Percentiles rank a stretch among this genome's conserved stretches.
Evolutionary conservation across 2,329 filamentous ascomycete genomes (phyloP).

Genomic region (Phymatotrichopsis omnivora): DNA sequence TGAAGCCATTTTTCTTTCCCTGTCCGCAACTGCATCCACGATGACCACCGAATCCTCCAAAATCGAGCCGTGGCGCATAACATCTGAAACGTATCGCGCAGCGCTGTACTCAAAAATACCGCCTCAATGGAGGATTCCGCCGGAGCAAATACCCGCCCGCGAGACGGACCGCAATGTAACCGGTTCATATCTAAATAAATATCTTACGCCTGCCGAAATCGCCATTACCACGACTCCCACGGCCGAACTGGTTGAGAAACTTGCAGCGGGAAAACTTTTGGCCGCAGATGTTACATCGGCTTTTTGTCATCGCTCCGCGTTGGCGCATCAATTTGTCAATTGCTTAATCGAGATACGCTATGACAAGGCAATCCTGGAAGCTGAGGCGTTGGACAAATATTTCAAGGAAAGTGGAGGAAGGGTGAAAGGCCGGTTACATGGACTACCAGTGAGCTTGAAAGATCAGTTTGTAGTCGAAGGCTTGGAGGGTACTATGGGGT

Average conservation of each 20-base stretch:
- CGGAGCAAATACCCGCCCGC: too few species aligned
- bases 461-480: slow-evolving; percentile 43
- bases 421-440: slow-evolving; percentile 41
- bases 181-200: too few species aligned
- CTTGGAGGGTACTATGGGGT: slow-evolving; percentile 41
- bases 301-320: background rate
- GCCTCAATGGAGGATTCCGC: too few species aligned
- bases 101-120: too few species aligned
- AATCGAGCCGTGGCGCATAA: too few species aligned
- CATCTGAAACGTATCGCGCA: too few species aligned
- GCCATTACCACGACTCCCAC: background rate
- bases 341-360: slow-evolving; percentile 34
- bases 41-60: too few species aligned
- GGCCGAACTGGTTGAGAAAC: background rate
- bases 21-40: too few species aligned
- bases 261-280: background rate
- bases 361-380: slow-evolving; percentile 35
- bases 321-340: background rate
- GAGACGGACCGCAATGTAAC: too few species aligned
- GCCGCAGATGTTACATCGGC: background rate
- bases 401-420: slow-evolving; percentile 33
- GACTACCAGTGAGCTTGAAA: slow-evolving; percentile 47
- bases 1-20: too few species aligned
- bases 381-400: slow-evolving; percentile 38
- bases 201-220: background rate